Conservation (phyloP, 768 basidiomycete species). For the Hortiboletus campestris region DNA sequence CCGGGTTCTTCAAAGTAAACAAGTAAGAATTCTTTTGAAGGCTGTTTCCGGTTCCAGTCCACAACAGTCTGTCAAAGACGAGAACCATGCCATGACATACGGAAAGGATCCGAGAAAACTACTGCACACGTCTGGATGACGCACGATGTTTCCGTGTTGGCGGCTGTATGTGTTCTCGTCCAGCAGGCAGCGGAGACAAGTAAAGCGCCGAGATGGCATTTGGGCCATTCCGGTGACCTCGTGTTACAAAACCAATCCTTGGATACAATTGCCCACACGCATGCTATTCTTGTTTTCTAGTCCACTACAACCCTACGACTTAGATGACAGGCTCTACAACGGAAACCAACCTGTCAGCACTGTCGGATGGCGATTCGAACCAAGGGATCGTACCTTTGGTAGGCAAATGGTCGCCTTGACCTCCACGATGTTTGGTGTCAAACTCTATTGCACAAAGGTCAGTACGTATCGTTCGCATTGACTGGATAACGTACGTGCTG, state of each 20-base stretch:
- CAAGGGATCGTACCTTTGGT: background rate
- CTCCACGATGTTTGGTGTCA: slow-evolving; percentile 13
- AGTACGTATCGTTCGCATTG: too few relatives aligned
- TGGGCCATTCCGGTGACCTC: background rate
- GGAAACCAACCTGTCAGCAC: background rate
- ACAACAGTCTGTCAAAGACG: too few relatives aligned
- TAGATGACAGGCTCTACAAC: background rate
- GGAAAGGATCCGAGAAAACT: too few relatives aligned
- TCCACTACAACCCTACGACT: background rate
- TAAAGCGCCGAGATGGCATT: too few relatives aligned
- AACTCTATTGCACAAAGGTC: slow-evolving; percentile 3
- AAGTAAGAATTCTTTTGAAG: too few relatives aligned
- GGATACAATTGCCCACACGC: background rate
- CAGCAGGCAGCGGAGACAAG: too few relatives aligned
- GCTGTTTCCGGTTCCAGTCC: too few relatives aligned
- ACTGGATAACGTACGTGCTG: slow-evolving; percentile 3
- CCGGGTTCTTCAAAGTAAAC: too few relatives aligned
- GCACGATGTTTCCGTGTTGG: too few relatives aligned
- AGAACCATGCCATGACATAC: too few relatives aligned
- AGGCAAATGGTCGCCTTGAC: slow-evolving; percentile 6
- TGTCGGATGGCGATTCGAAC: background rate
- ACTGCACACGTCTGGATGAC: too few relatives aligned
- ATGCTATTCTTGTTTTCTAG: background rate
- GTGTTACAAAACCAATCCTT: background rate
- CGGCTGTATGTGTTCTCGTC: too few relatives aligned